These are phyloP conservation scores for Ogataea naganishii DNA, from an alignment of 805 yeast genomes.

Conservation along the genomic window DNA sequence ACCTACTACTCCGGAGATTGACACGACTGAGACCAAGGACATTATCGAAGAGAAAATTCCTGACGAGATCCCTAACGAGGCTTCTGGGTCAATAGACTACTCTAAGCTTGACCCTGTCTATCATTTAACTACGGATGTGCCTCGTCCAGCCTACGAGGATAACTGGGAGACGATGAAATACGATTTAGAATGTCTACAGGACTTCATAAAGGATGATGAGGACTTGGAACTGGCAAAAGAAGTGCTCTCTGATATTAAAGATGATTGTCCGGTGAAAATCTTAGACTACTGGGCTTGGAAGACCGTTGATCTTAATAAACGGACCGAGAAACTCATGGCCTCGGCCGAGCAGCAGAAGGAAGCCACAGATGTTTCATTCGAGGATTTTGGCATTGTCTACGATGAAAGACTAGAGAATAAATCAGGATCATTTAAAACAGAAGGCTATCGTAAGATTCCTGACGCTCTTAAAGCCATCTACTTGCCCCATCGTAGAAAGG, in stretches of 20 bases:
- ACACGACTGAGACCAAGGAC: slow-evolving; percentile 1
- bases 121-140: slow-evolving; percentile 42
- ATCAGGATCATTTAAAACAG: slow-evolving; percentile 60
- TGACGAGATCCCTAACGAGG: too few relatives aligned
- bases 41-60: not conserved
- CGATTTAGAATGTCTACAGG: slow-evolving; percentile 43
- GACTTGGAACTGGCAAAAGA: slow-evolving; percentile 50
- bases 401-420: slow-evolving; percentile 26
- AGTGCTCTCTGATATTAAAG: slow-evolving; percentile 24
- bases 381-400: slow-evolving; percentile 13
- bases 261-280: slow-evolving; percentile 20
- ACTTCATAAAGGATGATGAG: slow-evolving; percentile 61
- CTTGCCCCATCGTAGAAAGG: slow-evolving; percentile 71
- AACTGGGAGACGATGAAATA: slow-evolving; percentile 28
- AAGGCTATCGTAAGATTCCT: slow-evolving; percentile 65
- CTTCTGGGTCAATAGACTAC: too few relatives aligned
- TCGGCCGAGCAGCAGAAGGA: slow-evolving; percentile 15
- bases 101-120: slow-evolving; percentile 27
- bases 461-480: slow-evolving; percentile 69
- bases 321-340: slow-evolving; percentile 7
- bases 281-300: slow-evolving; percentile 65
- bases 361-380: slow-evolving; percentile 20
- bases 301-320: slow-evolving; percentile 24
- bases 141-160: slow-evolving; percentile 47
- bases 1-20: slow-evolving; percentile 17